phyloP scores from a whole-genome alignment of 495 filamentous ascomycete species.

The Aspergillus cavernicola region DNA sequence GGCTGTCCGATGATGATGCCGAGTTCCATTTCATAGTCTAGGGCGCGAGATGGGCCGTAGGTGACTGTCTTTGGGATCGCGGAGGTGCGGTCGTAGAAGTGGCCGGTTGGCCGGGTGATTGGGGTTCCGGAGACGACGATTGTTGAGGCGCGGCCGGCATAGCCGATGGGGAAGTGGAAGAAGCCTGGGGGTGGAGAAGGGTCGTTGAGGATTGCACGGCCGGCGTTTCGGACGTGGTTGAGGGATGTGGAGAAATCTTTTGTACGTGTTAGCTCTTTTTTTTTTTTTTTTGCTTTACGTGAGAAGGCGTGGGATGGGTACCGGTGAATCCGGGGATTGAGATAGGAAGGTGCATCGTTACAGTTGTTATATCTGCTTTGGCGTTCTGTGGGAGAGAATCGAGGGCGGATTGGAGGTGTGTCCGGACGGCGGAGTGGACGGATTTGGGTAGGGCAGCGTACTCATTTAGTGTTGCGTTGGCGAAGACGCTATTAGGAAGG shows the following conservation, averaged over 20 bases:
- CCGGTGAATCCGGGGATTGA: constrained; percentile 67
- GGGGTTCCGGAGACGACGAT: constrained; percentile 68
- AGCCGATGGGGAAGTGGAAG: constrained; percentile 45
- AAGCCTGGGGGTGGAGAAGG: constrained; percentile 33
- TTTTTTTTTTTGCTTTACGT: background rate
- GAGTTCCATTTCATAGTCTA: constrained; percentile 84
- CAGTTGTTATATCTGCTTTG: constrained; percentile 49
- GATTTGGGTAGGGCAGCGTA: constrained; percentile 67
- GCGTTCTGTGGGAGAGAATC: constrained; percentile 45
- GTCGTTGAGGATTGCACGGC: constrained; percentile 29
- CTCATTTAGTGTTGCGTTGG: constrained; percentile 61
- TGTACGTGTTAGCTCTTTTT: background rate
- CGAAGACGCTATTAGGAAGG: constrained; percentile 21
- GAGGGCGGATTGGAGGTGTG: constrained; percentile 26
- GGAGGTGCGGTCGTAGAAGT: constrained; percentile 50
- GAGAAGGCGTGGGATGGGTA: constrained; percentile 30
- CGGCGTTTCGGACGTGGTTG: constrained; percentile 30
- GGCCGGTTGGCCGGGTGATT: constrained; percentile 67
- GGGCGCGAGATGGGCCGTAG: constrained; percentile 52
- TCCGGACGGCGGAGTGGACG: constrained; percentile 61
- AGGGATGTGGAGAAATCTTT: constrained; percentile 67
- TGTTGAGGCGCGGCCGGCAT: constrained; percentile 70
- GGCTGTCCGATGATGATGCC: constrained; percentile 65
- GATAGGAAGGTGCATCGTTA: constrained; percentile 73
- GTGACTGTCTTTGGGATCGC: constrained; percentile 27